Percentiles rank a stretch among this genome's conserved stretches.
Evolutionary conservation across 73 alveolate species (phyloP).

Genomic region (Tetrahymena thermophila): DNA sequence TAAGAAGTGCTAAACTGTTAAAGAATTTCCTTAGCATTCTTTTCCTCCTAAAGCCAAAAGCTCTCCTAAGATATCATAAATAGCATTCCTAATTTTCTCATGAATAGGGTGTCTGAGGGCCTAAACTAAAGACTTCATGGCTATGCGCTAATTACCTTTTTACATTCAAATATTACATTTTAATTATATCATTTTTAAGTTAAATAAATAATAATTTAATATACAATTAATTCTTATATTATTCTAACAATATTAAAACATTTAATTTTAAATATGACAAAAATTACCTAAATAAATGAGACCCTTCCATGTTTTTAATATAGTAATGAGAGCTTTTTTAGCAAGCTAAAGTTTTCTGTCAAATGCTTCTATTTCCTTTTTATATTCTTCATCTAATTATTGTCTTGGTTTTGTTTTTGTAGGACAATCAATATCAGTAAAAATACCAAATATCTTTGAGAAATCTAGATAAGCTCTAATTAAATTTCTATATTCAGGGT

Average conservation of each 20-base stretch:
- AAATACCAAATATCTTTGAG: constrained; percentile 25
- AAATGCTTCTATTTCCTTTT: neutral
- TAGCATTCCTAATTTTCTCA: constrained; percentile 36
- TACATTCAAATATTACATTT: neutral
- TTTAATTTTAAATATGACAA: too few relatives aligned
- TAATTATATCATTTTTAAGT: neutral
- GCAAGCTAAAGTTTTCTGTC: constrained; percentile 30
- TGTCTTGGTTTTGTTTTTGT: neutral
- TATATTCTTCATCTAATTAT: constrained; percentile 5
- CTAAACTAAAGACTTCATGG: constrained; percentile 23
- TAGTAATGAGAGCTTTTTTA: constrained; percentile 31
- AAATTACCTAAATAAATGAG: constrained; percentile 7
- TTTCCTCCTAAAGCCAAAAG: constrained; percentile 28
- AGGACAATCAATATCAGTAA: constrained; percentile 43
- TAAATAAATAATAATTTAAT: neutral
- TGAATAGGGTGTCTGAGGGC: constrained; percentile 28
- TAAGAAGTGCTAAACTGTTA: constrained; percentile 11
- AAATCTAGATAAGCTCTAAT: constrained; percentile 41
- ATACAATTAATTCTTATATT: neutral
- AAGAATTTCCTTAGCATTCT: constrained; percentile 29
- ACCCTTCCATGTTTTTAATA: constrained; percentile 31
- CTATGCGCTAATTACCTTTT: constrained; percentile 30
- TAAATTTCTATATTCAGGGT: constrained; percentile 21
- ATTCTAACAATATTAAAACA: too few relatives aligned
- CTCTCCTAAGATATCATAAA: constrained; percentile 27